Conservation (phyloP, 139 green algal species). For the Auxenochlorella pyrenoidosa region DNA sequence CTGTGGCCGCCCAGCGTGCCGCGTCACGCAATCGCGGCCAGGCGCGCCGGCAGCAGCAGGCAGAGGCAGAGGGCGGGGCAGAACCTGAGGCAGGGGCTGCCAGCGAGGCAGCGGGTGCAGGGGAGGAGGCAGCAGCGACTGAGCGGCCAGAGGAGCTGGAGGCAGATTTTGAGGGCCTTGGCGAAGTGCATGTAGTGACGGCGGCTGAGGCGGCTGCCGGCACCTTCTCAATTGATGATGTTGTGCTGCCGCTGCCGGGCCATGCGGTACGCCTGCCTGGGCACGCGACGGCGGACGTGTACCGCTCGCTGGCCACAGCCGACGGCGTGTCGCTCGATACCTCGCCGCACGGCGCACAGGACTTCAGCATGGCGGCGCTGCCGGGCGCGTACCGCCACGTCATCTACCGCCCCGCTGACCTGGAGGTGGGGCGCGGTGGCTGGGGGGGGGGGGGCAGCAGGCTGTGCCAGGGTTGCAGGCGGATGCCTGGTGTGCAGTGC, state of each 20-base stretch:
- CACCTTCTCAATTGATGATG: constrained; percentile 72
- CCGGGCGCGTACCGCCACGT: constrained; percentile 81
- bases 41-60: background rate
- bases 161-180: background rate
- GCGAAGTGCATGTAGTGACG: constrained; percentile 77
- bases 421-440: constrained; percentile 34
- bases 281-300: constrained; percentile 64
- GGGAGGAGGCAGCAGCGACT: background rate
- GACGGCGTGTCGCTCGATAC: constrained; percentile 56
- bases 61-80: background rate
- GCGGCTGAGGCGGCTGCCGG: constrained; percentile 67
- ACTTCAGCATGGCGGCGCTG: constrained; percentile 65
- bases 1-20: background rate
- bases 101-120: constrained; percentile 12
- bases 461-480: too few species aligned
- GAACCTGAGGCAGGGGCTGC: background rate
- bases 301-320: constrained; percentile 39
- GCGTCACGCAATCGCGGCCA: constrained; percentile 5
- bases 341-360: constrained; percentile 36
- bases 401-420: constrained; percentile 58
- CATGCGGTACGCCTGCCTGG: constrained; percentile 52
- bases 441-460: background rate
- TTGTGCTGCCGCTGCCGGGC: constrained; percentile 93
- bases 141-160: constrained; percentile 3
- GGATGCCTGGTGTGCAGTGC: background rate